phyloP scores from a whole-genome alignment of 2,329 filamentous ascomycete genomes.

The Sporothrix protearum region DNA sequence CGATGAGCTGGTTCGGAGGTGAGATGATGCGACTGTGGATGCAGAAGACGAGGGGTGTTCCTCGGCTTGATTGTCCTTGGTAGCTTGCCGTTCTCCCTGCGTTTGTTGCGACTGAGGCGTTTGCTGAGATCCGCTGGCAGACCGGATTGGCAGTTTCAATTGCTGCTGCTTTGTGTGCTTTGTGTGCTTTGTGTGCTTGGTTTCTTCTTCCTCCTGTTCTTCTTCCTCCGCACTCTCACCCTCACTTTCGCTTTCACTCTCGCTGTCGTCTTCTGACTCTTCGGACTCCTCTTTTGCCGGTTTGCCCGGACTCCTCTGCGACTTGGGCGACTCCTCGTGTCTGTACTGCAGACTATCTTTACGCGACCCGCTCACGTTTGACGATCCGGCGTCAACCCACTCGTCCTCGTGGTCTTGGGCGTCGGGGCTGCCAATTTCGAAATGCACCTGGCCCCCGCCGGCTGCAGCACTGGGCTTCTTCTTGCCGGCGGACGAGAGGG shows the following conservation, averaged over 20 bases:
- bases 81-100: background rate
- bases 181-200: background rate
- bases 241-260: constrained; percentile 19
- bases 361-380: constrained; percentile 42
- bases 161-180: background rate
- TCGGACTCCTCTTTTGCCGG: constrained; percentile 11
- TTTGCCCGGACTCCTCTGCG: background rate
- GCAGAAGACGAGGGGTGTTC: constrained; percentile 14
- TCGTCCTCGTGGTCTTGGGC: constrained; percentile 49
- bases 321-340: background rate
- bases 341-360: constrained; percentile 26
- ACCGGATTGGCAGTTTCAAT: background rate
- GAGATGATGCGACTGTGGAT: background rate
- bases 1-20: constrained; percentile 9
- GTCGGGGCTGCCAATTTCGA: constrained; percentile 54
- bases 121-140: background rate
- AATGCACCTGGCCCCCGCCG: constrained; percentile 51
- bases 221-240: background rate
- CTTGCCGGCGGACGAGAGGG: constrained; percentile 29
- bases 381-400: constrained; percentile 65
- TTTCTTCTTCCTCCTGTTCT: background rate
- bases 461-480: constrained; percentile 21
- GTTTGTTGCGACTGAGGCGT: background rate
- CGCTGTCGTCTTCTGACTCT: constrained; percentile 17
- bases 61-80: background rate